Evolutionary conservation across 108 stramenopile species (phyloP).

Genomic region (Cyclotella kingstonii): DNA sequence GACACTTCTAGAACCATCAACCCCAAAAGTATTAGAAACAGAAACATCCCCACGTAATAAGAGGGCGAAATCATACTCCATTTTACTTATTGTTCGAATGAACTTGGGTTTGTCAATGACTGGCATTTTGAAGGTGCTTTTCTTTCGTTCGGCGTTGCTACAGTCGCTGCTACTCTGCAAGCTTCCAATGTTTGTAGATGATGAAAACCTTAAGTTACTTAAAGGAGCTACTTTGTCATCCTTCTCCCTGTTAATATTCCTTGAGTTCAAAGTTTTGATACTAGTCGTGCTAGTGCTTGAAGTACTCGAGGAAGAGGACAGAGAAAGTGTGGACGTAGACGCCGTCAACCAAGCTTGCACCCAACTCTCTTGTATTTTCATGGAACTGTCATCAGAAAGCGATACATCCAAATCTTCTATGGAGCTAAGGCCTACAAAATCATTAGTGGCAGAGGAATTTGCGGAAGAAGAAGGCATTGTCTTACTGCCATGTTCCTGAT

Average conservation of each 20-base stretch:
- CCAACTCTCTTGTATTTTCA: slow-evolving; percentile 14
- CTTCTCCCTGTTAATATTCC: slow-evolving; percentile 25
- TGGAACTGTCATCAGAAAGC: background rate
- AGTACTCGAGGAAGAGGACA: background rate
- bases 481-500: background rate
- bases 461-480: background rate
- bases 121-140: slow-evolving; percentile 22
- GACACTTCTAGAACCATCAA: background rate
- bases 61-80: slow-evolving; percentile 43
- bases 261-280: background rate
- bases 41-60: slow-evolving; percentile 12
- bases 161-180: background rate
- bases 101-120: slow-evolving; percentile 44
- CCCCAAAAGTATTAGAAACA: background rate
- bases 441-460: background rate
- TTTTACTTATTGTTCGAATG: slow-evolving; percentile 50
- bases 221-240: slow-evolving; percentile 29
- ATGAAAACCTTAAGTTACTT: too few relatives aligned
- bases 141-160: background rate
- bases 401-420: background rate
- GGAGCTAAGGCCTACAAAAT: slow-evolving; percentile 3
- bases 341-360: slow-evolving; percentile 4
- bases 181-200: background rate
- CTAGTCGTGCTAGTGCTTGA: slow-evolving; percentile 2
- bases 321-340: background rate